Evolutionary conservation across 106 monocot species (phyloP).

Genomic region (Vanilla planifolia): DNA sequence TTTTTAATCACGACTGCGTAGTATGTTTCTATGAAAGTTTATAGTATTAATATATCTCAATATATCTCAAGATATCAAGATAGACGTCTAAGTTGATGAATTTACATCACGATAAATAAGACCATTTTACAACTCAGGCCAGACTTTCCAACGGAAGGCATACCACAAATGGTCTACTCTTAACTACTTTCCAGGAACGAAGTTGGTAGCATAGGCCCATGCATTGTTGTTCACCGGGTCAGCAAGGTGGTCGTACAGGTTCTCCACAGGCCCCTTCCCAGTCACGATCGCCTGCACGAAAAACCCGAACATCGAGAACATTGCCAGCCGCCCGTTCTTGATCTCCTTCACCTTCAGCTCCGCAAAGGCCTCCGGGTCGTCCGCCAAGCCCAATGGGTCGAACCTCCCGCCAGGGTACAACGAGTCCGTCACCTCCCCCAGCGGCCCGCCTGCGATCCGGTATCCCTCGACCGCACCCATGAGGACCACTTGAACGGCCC

Average conservation of each 20-base stretch:
- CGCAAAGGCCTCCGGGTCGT: slow-evolving; percentile 19
- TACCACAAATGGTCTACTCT: too few relatives aligned
- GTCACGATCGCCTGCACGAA: slow-evolving; percentile 37
- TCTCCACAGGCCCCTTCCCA: slow-evolving; percentile 29
- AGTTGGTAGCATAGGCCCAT: slow-evolving; percentile 39
- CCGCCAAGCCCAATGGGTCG: slow-evolving; percentile 16
- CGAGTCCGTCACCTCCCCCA: slow-evolving; percentile 10
- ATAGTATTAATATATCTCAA: too few relatives aligned
- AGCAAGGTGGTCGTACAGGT: slow-evolving; percentile 27
- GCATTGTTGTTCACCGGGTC: slow-evolving; percentile 41
- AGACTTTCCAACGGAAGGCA: too few relatives aligned
- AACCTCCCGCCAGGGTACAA: slow-evolving; percentile 10
- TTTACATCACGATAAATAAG: too few relatives aligned
- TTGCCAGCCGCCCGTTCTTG: slow-evolving; percentile 33
- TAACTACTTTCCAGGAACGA: slow-evolving; percentile 36
- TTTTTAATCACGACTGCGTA: too few relatives aligned
- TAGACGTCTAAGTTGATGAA: too few relatives aligned
- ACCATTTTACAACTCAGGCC: too few relatives aligned
- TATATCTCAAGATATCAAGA: too few relatives aligned
- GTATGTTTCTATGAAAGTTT: too few relatives aligned
- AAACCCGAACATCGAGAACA: slow-evolving; percentile 43
- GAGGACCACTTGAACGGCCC: slow-evolving; percentile 14
- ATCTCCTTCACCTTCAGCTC: slow-evolving; percentile 28
- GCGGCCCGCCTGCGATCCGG: slow-evolving; percentile 14
- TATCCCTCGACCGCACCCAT: slow-evolving; percentile 21